Evolutionary conservation across 2,329 filamentous ascomycete species (phyloP).

Genomic region (Corinectria fuckeliana): DNA sequence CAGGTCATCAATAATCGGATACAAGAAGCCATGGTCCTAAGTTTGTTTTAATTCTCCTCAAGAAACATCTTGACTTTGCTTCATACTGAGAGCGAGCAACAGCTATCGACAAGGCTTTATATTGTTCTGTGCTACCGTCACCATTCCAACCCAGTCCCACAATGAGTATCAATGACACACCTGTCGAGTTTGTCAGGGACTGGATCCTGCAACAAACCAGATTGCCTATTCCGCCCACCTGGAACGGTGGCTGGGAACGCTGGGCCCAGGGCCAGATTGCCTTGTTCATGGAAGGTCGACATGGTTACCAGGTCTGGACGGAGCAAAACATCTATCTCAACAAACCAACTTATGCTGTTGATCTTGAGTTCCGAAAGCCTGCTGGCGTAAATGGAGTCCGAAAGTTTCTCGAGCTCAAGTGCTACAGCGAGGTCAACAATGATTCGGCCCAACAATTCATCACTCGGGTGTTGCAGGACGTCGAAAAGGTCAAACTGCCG

Average conservation of each 20-base stretch:
- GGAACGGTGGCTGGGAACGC: neutral
- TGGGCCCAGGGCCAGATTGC: neutral
- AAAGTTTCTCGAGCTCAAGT: neutral
- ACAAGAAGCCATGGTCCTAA: neutral
- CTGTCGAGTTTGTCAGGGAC: neutral
- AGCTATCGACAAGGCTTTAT: neutral
- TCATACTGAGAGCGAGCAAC: too few species aligned
- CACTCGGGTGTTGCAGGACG: neutral
- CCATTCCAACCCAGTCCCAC: neutral
- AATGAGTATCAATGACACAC: neutral
- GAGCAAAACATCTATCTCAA: neutral
- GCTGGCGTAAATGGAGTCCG: neutral
- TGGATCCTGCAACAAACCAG: neutral
- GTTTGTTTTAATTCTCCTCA: neutral
- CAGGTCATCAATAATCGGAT: neutral
- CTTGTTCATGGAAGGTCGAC: neutral
- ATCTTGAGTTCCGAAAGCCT: neutral
- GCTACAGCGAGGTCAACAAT: neutral
- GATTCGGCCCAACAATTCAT: neutral
- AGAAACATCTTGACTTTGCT: neutral
- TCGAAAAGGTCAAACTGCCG: neutral
- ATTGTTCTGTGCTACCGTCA: neutral
- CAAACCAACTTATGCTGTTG: neutral
- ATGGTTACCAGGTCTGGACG: neutral
- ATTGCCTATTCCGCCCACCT: neutral